phyloP scores from a whole-genome alignment of 352 stramenopile species.

The Globisporangium nagaii region DNA sequence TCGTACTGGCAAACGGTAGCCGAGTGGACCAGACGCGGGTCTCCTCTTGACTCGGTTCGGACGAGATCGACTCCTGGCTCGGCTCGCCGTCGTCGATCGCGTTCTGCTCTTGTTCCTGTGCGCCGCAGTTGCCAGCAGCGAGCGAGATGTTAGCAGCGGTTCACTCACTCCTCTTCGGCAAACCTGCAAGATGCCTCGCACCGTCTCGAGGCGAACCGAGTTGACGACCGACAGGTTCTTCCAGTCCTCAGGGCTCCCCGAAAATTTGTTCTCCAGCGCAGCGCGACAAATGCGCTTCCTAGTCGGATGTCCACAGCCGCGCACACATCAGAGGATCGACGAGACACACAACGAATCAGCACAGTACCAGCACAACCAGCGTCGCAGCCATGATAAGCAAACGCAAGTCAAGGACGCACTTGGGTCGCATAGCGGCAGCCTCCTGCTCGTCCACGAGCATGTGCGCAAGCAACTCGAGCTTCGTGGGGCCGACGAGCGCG shows the following conservation, averaged over 20 bases:
- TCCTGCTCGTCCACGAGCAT: constrained; percentile 18
- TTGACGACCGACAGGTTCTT: constrained; percentile 25
- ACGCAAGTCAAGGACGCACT: neutral
- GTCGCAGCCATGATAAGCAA: too few species aligned
- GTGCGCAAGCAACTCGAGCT: constrained; percentile 55
- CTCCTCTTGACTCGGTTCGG: constrained; percentile 6
- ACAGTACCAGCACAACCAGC: too few species aligned
- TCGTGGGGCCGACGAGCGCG: constrained; percentile 36
- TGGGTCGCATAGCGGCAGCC: neutral
- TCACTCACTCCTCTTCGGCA: too few species aligned
- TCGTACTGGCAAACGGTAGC: constrained; percentile 22
- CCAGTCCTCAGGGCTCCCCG: constrained; percentile 23
- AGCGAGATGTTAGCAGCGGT: too few species aligned
- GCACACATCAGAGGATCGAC: too few species aligned
- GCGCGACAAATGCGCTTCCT: constrained; percentile 15
- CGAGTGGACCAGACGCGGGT: constrained; percentile 22
- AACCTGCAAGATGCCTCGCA: too few species aligned
- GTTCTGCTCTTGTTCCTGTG: neutral
- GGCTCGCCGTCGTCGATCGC: constrained; percentile 2
- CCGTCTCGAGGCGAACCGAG: constrained; percentile 13
- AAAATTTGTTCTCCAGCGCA: constrained; percentile 28
- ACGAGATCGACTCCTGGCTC: neutral
- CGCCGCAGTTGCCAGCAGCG: too few species aligned
- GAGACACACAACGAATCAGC: too few species aligned
- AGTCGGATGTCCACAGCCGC: too few species aligned